A percentile compares a stretch with the other conserved stretches of the same genome.
phyloP scores from a whole-genome alignment of 2,329 filamentous ascomycete genomes.

The Teratosphaeriaceae sp. region DNA sequence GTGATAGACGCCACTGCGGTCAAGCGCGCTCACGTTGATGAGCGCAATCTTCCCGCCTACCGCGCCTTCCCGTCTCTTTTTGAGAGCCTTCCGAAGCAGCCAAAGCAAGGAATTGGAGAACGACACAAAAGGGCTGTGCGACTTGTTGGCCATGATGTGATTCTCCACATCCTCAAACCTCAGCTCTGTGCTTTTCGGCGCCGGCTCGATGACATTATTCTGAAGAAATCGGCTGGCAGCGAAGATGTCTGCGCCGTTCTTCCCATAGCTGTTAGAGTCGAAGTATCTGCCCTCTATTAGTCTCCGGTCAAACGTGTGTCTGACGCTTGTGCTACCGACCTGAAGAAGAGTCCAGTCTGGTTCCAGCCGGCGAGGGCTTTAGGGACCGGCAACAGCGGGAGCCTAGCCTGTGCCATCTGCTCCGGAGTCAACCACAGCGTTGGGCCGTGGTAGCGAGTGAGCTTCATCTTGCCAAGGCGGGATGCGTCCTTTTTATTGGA shows the following conservation, averaged over 20 bases:
- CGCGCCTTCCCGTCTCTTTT: slow-evolving; percentile 2
- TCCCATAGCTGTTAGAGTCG: slow-evolving; percentile 4
- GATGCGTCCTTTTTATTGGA: neutral
- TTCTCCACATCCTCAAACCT: slow-evolving; percentile 2
- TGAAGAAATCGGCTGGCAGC: slow-evolving; percentile 6
- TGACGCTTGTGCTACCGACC: slow-evolving; percentile 3
- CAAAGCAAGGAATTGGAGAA: slow-evolving; percentile 9
- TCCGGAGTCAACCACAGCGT: neutral
- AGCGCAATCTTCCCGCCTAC: slow-evolving; percentile 9
- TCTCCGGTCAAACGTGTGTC: neutral
- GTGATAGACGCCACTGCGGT: slow-evolving; percentile 6
- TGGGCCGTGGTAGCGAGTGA: neutral
- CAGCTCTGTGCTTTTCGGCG: slow-evolving; percentile 6
- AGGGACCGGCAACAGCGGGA: neutral
- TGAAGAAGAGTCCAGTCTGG: neutral
- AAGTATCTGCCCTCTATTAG: slow-evolving; percentile 8
- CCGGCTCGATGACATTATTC: neutral
- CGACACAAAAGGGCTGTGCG: slow-evolving; percentile 11
- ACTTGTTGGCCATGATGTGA: slow-evolving; percentile 2
- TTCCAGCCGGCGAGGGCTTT: no score
- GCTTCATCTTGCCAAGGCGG: no score
- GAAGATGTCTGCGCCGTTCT: slow-evolving; percentile 4
- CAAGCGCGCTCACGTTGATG: slow-evolving; percentile 9
- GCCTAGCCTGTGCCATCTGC: neutral
- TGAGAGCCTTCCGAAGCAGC: slow-evolving; percentile 9